Conservation (phyloP, 2,329 filamentous ascomycete species). For the Fusarium chaquense region DNA sequence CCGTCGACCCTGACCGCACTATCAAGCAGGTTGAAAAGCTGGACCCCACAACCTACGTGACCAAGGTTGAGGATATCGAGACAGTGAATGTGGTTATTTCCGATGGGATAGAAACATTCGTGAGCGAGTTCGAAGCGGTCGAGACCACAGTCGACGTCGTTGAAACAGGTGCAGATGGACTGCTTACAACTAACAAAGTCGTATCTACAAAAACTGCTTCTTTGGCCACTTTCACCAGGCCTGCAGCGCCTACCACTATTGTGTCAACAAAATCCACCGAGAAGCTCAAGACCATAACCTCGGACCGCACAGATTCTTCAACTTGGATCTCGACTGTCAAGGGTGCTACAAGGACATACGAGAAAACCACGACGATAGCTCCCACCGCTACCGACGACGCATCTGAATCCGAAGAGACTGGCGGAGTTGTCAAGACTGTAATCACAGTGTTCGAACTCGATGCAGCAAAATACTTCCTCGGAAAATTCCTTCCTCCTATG, state of each 20-base stretch:
- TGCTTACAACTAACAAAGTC: constrained; percentile 28
- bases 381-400: constrained; percentile 29
- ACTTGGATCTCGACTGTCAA: constrained; percentile 39
- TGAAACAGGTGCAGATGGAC: constrained; percentile 26
- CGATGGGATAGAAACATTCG: constrained; percentile 20
- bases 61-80: constrained; percentile 32
- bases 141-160: constrained; percentile 31
- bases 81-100: constrained; percentile 35
- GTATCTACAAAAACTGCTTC: constrained; percentile 33
- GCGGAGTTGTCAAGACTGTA: constrained; percentile 18
- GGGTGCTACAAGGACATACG: constrained; percentile 37
- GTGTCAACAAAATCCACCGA: constrained; percentile 23
- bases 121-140: constrained; percentile 25
- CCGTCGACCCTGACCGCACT: constrained; percentile 37
- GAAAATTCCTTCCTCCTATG: constrained; percentile 59
- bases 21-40: constrained; percentile 42
- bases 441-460: constrained; percentile 38
- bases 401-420: constrained; percentile 16
- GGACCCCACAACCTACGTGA: constrained; percentile 40
- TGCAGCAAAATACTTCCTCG: constrained; percentile 53
- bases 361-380: constrained; percentile 27
- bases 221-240: constrained; percentile 25
- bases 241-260: constrained; percentile 34
- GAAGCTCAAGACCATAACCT: constrained; percentile 37
- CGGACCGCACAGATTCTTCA: constrained; percentile 32